phyloP scores from a whole-genome alignment of 495 filamentous ascomycete species.

The Alectoria sarmentosa region DNA sequence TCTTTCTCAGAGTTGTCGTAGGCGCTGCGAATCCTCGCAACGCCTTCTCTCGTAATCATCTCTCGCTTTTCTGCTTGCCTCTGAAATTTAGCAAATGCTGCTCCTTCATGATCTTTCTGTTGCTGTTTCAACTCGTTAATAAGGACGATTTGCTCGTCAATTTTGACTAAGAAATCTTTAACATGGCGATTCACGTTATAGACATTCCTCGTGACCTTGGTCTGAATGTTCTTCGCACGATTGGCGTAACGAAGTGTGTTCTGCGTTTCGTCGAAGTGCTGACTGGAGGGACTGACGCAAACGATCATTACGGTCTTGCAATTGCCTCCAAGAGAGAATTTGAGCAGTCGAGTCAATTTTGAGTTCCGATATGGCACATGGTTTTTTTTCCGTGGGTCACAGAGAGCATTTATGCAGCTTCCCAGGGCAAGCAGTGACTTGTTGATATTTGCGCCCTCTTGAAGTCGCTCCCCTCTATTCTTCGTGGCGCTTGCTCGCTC shows the following conservation, averaged over 20 bases:
- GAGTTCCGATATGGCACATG: constrained; percentile 98
- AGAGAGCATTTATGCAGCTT: constrained; percentile 98
- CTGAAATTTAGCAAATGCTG: constrained; percentile 81
- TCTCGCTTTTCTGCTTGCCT: constrained; percentile 84
- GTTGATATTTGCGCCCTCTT: constrained; percentile 99
- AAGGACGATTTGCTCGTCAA: constrained; percentile 87
- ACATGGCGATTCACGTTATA: constrained; percentile 99
- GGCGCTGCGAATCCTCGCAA: constrained; percentile 70
- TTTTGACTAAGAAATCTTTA: constrained; percentile 96
- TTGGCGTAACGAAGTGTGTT: constrained; percentile 98
- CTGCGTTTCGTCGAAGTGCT: constrained; percentile 97
- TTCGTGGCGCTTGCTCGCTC: constrained; percentile 96
- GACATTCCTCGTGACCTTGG: constrained; percentile 95
- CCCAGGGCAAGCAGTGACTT: constrained; percentile 92
- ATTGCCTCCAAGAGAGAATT: constrained; percentile 95
- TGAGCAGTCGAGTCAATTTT: constrained; percentile 90
- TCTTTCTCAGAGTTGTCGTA: constrained; percentile 79
- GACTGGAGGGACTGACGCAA: constrained; percentile 92
- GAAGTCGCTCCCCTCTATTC: constrained; percentile 83
- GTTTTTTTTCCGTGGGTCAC: constrained; percentile 84
- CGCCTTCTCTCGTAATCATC: constrained; percentile 66
- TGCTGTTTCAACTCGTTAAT: constrained; percentile 92
- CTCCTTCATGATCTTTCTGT: constrained; percentile 81
- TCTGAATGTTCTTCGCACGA: constrained; percentile 98
- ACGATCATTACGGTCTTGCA: constrained; percentile 99